A percentile compares a stretch with the other conserved stretches of the same genome.
Evolutionary conservation across 2,329 filamentous ascomycete genomes (phyloP).

Genomic region (Alternaria infectoria): DNA sequence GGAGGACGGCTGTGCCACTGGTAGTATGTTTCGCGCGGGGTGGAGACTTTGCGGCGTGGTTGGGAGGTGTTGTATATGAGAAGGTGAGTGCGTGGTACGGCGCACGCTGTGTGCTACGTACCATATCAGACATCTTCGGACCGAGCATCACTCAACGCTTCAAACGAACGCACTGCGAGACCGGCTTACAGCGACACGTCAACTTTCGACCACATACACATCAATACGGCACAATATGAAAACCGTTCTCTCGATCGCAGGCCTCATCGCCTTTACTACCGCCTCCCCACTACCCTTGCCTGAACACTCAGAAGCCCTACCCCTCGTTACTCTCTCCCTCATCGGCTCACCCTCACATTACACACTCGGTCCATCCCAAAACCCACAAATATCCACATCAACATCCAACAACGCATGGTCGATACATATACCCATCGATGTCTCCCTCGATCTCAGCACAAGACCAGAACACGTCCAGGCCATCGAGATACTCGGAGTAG

Average conservation of each 20-base stretch:
- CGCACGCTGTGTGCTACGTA: not conserved
- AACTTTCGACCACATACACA: not conserved
- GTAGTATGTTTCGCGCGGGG: not conserved
- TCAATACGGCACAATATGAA: not conserved
- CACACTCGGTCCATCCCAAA: not conserved
- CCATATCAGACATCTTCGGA: not conserved
- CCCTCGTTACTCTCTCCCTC: not conserved
- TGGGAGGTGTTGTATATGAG: not conserved
- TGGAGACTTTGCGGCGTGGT: not conserved
- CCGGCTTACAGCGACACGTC: not conserved
- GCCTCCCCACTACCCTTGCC: not conserved
- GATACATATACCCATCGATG: constrained; percentile 24
- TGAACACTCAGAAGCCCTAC: not conserved
- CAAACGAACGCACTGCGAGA: not conserved
- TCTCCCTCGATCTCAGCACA: constrained; percentile 23
- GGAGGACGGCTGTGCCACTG: constrained; percentile 17
- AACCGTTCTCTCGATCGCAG: not conserved
- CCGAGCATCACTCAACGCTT: not conserved
- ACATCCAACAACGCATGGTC: constrained; percentile 3
- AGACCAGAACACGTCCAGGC: constrained; percentile 22
- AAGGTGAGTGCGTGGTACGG: not conserved
- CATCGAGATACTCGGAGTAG: constrained; percentile 18
- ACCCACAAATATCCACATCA: not conserved
- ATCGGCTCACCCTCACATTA: not conserved
- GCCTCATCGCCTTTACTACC: not conserved